Percentiles rank a stretch among this genome's conserved stretches.
Evolutionary conservation across 495 filamentous ascomycete species (phyloP).

Genomic region (Penicillium alfredii): DNA sequence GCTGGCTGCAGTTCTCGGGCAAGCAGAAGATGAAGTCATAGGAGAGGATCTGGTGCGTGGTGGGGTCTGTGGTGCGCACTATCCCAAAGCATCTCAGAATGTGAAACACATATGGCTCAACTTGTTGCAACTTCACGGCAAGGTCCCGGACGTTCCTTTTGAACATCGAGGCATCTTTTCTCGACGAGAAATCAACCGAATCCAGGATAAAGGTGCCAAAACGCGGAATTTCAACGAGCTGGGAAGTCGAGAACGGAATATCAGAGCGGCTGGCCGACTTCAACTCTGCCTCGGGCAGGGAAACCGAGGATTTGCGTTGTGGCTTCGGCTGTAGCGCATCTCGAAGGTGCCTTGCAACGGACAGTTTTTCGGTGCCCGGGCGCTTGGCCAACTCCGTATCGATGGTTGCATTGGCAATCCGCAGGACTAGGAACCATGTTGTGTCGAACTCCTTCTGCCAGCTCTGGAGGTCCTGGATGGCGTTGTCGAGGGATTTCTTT

Average conservation of each 20-base stretch:
- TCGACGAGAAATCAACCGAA: neutral
- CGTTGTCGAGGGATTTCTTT: neutral
- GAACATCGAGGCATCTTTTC: neutral
- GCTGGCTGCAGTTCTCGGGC: constrained; percentile 6
- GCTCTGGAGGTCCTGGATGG: constrained; percentile 4
- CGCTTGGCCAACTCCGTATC: constrained; percentile 1
- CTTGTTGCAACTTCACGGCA: constrained; percentile 29
- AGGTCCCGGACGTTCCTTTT: constrained; percentile 23
- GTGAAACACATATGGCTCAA: constrained; percentile 39
- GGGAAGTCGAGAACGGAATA: neutral
- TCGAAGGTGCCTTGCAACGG: neutral
- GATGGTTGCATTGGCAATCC: constrained; percentile 10
- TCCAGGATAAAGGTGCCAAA: neutral
- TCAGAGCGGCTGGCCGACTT: neutral
- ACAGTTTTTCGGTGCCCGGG: neutral
- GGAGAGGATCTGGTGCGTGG: neutral
- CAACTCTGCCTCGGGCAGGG: neutral
- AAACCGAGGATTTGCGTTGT: neutral
- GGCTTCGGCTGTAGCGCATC: neutral
- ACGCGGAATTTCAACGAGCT: neutral
- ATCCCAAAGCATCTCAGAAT: constrained; percentile 44
- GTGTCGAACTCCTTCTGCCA: constrained; percentile 30
- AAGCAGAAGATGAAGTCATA: constrained; percentile 16
- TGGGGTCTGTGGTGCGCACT: neutral
- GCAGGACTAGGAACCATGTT: constrained; percentile 25